Percentiles rank a stretch among this genome's conserved stretches.
Evolutionary conservation across 345 rosid species (phyloP).

Genomic region (Melaleuca alternifolia): DNA sequence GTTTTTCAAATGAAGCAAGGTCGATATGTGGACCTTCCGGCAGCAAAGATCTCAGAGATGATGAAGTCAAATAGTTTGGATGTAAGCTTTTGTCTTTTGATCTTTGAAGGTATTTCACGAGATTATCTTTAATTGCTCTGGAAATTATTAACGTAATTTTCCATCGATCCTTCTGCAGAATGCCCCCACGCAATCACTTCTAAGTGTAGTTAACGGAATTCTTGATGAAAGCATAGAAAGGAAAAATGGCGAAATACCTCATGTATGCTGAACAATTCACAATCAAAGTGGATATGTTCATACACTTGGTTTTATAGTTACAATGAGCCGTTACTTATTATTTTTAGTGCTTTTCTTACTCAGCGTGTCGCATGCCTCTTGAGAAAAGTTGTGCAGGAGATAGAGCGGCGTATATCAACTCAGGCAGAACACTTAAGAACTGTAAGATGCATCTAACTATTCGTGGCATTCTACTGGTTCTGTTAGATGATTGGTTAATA

Average conservation of each 20-base stretch:
- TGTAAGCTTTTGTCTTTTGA: conserved; percentile 15
- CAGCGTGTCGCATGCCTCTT: conserved; percentile 84
- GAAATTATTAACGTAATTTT: not conserved
- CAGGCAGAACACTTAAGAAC: conserved; percentile 94
- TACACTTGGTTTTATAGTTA: not conserved
- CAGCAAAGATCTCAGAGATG: conserved; percentile 79
- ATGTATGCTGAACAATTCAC: conserved; percentile 27
- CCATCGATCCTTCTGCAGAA: conserved; percentile 36
- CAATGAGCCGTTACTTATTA: not conserved
- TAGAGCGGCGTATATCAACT: conserved; percentile 92
- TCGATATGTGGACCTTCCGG: conserved; percentile 66
- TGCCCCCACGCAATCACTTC: conserved; percentile 87
- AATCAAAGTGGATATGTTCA: not conserved
- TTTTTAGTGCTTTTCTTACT: conserved; percentile 3
- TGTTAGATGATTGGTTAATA: not conserved
- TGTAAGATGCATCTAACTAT: conserved; percentile 19
- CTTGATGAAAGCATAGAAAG: conserved; percentile 85
- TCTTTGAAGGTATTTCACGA: not conserved
- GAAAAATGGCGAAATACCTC: conserved; percentile 72
- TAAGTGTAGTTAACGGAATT: conserved; percentile 83
- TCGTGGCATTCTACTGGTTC: not conserved
- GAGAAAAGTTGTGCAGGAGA: conserved; percentile 90
- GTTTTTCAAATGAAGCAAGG: conserved; percentile 86
- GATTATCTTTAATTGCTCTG: not conserved
- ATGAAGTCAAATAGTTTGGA: conserved; percentile 78